These are phyloP conservation scores for Plasmopara viticola DNA, from an alignment of 352 stramenopile species.

Conservation along the genomic window DNA sequence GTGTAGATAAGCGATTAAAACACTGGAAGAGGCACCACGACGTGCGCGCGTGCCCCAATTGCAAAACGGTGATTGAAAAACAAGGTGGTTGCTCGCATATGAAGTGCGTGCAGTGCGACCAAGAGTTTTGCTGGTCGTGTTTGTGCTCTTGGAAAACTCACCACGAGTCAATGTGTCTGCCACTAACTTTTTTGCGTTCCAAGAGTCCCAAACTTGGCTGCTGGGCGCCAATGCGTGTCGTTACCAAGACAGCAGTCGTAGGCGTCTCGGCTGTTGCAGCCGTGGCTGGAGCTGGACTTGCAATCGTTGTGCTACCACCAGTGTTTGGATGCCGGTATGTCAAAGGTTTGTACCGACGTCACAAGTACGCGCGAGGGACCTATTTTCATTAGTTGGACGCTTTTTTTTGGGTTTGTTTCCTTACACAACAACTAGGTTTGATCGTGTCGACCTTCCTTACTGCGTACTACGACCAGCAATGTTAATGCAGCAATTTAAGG, in stretches of 20 bases:
- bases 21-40: slow-evolving; percentile 68
- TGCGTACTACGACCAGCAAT: too few relatives aligned
- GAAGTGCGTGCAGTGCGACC: slow-evolving; percentile 80
- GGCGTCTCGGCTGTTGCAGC: slow-evolving; percentile 42
- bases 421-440: too few relatives aligned
- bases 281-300: slow-evolving; percentile 51
- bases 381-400: slow-evolving; percentile 22
- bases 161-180: slow-evolving; percentile 67
- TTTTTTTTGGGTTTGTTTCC: too few relatives aligned
- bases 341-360: slow-evolving; percentile 38
- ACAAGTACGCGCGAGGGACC: slow-evolving; percentile 34
- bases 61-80: slow-evolving; percentile 74
- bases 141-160: slow-evolving; percentile 62
- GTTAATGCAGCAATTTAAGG: too few relatives aligned
- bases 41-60: slow-evolving; percentile 62
- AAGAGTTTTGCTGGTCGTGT: slow-evolving; percentile 82
- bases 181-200: slow-evolving; percentile 59
- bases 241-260: slow-evolving; percentile 66
- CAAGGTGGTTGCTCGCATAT: slow-evolving; percentile 82
- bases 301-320: slow-evolving; percentile 59
- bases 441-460: too few relatives aligned
- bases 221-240: slow-evolving; percentile 52
- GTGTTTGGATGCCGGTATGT: slow-evolving; percentile 56
- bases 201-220: slow-evolving; percentile 59
- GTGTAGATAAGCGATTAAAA: slow-evolving; percentile 57